Evolutionary conservation across 306 rosid genomes (phyloP), one percentile per base, ranked within the genome.

Genomic region (Luffa acutangula): DNA sequence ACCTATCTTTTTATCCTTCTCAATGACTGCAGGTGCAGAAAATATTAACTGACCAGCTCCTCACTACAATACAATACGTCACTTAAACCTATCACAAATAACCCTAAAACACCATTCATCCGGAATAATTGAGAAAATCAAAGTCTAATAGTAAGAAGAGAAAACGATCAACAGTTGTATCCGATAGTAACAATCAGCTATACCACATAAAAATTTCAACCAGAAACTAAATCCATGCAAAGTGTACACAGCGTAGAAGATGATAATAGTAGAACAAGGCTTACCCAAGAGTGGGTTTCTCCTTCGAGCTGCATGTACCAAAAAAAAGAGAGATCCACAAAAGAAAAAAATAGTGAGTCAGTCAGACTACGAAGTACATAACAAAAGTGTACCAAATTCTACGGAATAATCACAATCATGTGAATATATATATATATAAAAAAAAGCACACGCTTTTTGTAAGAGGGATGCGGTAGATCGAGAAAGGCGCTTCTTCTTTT

Each of bases 251-350:
- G 15, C 4, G 1, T 72, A 45, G 14, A 45, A 39, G 75, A 64
- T 53, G 45, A 34, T 6, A 45, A 53, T 57, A 66, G 59, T 10
- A 84, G 66, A 43, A 52, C 54, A 60, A 21, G 31, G 75, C 96
- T 86, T 81, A 89, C 98, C 98, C 98, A 54, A 94, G 97, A 94
- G 98, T 92, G 98, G 98, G 98, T 88, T 87, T 94, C 98, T 92
- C 98, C 98, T 92, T 94, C 90, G 97, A 94, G 98, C 98, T 94
- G 96, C 91, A 77, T 63, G 60, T 20, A 58, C 53, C 54, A 66
- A 86, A 79, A 86, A 79, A 56, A 80, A 53, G 8, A 53, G 31
- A 69, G 42, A 14, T 78, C 80, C 64, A 83, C 85, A 34, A 15
- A 45, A 51, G n/a, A 51, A 51, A 46, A 46, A 77, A 58, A 53